Conservation (phyloP, 179 eudicot species). For the Beta macrorhiza region DNA sequence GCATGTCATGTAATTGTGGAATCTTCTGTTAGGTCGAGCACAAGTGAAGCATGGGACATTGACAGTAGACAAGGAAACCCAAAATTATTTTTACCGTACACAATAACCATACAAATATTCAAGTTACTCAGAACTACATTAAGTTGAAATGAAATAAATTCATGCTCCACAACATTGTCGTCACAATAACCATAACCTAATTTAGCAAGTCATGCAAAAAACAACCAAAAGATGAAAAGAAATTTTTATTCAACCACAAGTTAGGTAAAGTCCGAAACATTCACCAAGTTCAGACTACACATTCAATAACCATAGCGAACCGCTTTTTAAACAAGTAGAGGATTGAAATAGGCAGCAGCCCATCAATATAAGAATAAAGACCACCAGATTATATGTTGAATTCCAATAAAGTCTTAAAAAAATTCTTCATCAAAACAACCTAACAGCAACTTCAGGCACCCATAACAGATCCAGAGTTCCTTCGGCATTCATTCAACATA, state of each 20-base stretch:
- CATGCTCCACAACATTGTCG: no score
- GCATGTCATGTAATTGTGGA: no score
- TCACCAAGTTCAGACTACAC: constrained; percentile 13
- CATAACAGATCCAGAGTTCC: constrained; percentile 33
- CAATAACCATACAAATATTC: no score
- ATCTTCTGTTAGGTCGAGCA: no score
- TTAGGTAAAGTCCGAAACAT: constrained; percentile 1
- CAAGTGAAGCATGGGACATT: no score
- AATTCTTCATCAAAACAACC: not conserved
- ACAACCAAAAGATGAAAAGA: not conserved
- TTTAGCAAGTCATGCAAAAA: no score
- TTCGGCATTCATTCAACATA: constrained; percentile 41
- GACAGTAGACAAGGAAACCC: no score
- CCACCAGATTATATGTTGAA: constrained; percentile 2
- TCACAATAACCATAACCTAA: no score
- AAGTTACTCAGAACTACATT: no score
- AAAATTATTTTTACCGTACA: no score
- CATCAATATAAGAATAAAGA: not conserved
- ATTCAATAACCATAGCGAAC: not conserved
- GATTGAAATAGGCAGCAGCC: constrained; percentile 11
- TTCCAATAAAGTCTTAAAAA: constrained; percentile 4
- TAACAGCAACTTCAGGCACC: constrained; percentile 27
- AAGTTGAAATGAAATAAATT: no score
- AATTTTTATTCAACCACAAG: constrained; percentile 7
- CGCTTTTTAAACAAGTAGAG: not conserved